phyloP scores from a whole-genome alignment of 1,284 basidiomycete species.

The Sporisorium iseilematis-ciliati region DNA sequence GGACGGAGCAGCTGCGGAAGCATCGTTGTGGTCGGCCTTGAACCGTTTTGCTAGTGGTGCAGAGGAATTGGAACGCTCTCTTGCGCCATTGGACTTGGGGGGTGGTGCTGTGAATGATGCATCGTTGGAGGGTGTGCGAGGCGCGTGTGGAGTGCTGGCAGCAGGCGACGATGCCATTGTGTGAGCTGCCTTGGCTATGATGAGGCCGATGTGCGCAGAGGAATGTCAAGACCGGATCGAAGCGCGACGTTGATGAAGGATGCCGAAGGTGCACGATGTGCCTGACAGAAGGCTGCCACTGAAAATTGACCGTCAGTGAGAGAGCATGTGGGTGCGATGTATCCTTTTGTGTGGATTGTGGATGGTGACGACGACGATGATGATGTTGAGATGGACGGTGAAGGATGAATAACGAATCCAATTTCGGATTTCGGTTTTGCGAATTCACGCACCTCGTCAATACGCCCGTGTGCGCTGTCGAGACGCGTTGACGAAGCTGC shows the following conservation, averaged over 20 bases:
- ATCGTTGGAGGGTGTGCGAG: constrained; percentile 25
- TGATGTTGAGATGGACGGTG: not conserved
- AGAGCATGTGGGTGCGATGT: not conserved
- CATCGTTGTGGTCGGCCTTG: constrained; percentile 31
- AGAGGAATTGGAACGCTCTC: constrained; percentile 34
- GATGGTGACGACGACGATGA: not conserved
- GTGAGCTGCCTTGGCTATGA: no score
- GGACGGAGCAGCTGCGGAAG: constrained; percentile 21
- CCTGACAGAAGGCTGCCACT: not conserved
- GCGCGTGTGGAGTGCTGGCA: constrained; percentile 20
- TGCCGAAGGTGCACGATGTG: not conserved
- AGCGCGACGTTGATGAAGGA: not conserved
- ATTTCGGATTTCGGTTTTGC: constrained; percentile 4
- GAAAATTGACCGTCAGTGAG: not conserved
- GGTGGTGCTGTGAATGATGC: constrained; percentile 11
- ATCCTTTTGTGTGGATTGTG: not conserved
- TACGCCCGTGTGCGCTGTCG: no score
- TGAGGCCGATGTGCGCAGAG: not conserved
- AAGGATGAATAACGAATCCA: not conserved
- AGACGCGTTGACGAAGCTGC: no score
- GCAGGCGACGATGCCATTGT: constrained; percentile 39
- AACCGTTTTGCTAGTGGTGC: constrained; percentile 40
- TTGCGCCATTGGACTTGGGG: constrained; percentile 13
- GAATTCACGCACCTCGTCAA: no score
- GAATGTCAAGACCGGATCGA: not conserved